A percentile compares a stretch with the other conserved stretches of the same genome.
phyloP scores from a whole-genome alignment of 805 yeast genomes.

The Spencermartinsiella europaea region DNA sequence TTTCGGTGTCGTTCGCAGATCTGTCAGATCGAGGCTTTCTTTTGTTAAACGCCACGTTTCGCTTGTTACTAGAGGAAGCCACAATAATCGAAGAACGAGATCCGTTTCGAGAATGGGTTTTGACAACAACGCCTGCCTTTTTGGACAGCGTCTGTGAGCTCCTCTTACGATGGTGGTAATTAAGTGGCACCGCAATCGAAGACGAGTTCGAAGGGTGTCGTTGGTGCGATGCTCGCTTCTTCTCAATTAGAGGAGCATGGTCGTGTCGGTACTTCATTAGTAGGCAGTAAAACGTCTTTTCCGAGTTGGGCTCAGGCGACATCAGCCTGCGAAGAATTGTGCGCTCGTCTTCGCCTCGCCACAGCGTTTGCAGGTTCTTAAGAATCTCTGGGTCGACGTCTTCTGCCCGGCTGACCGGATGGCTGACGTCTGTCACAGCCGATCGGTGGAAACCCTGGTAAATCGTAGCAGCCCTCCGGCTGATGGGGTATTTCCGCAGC shows the following conservation, averaged over 20 bases:
- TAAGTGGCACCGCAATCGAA: neutral
- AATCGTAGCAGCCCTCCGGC: neutral
- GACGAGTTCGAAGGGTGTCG: neutral
- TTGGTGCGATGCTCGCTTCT: constrained; percentile 3
- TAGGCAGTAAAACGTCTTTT: constrained; percentile 75
- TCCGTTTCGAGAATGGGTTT: constrained; percentile 18
- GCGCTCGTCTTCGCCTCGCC: constrained; percentile 67
- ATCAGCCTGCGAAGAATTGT: constrained; percentile 49
- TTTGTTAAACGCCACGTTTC: constrained; percentile 22
- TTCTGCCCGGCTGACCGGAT: constrained; percentile 33
- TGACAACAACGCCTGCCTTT: neutral
- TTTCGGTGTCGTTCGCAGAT: neutral
- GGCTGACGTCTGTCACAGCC: constrained; percentile 23
- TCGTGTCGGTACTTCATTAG: constrained; percentile 69
- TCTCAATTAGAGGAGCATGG: constrained; percentile 34
- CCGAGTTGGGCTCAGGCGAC: constrained; percentile 58
- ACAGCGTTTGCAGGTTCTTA: constrained; percentile 68
- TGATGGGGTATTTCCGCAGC: constrained; percentile 58
- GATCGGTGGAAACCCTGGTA: constrained; percentile 8
- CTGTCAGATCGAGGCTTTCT: neutral
- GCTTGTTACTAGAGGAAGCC: constrained; percentile 23
- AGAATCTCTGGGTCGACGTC: constrained; percentile 70
- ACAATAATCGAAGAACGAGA: constrained; percentile 22
- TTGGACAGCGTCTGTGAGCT: constrained; percentile 1
- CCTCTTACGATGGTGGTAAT: constrained; percentile 7